Conservation (phyloP, 345 rosid species). For the Populus alba region DNA sequence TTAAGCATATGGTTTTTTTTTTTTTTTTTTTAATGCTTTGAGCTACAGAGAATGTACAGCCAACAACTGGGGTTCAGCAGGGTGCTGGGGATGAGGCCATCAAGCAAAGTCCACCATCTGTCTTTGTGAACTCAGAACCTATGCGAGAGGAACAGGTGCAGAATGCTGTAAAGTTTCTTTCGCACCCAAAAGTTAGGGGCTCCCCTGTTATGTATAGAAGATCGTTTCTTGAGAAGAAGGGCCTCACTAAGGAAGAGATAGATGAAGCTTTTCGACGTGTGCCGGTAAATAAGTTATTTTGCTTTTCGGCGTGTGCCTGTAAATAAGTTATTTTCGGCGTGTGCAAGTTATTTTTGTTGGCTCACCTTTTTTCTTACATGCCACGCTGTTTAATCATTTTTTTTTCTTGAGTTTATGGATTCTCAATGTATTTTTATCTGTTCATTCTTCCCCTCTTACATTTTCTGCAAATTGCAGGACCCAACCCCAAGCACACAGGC, state of each 20-base stretch:
- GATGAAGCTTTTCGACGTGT: constrained; percentile 95
- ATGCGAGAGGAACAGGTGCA: constrained; percentile 88
- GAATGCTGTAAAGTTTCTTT: constrained; percentile 94
- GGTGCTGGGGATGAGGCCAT: constrained; percentile 40
- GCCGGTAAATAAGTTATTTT: constrained; percentile 53
- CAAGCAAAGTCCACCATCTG: constrained; percentile 52
- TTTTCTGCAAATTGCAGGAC: constrained; percentile 51
- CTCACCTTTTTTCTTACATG: background rate
- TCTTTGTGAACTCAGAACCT: constrained; percentile 86
- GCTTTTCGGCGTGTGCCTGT: constrained; percentile 41
- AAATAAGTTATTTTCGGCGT: constrained; percentile 19
- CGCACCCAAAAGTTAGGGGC: constrained; percentile 88
- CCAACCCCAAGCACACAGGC: constrained; percentile 72
- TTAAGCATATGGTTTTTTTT: background rate
- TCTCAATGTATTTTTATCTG: background rate
- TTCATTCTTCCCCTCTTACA: background rate
- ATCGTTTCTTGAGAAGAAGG: constrained; percentile 94
- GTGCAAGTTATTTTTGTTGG: constrained; percentile 20
- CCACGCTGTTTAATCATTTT: background rate
- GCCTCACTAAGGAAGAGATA: constrained; percentile 91
- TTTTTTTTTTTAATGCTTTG: background rate
- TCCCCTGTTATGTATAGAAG: constrained; percentile 88
- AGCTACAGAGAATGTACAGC: constrained; percentile 45
- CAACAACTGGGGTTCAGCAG: constrained; percentile 49
- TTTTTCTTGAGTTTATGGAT: background rate